Evolutionary conservation across 2,329 filamentous ascomycete genomes (phyloP), one percentile per base, ranked within the genome.

Genomic region (Aspergillus cejpii): DNA sequence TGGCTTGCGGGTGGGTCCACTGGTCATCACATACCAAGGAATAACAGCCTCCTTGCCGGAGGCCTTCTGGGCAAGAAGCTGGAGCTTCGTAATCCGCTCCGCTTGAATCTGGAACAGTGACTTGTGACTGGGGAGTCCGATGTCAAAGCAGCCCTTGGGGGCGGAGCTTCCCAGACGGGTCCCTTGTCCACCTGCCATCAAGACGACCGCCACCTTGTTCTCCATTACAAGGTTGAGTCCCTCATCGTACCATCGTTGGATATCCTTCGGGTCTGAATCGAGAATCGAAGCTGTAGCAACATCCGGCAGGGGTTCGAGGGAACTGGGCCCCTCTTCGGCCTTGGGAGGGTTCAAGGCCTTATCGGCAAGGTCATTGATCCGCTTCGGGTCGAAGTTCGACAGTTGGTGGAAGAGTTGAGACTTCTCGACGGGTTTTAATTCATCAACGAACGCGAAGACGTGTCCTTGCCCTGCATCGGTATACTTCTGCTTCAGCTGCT

Each of bases 21-120:
- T 95, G 60, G 92, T 98, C 92, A 98, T 98, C 69, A 98, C 88
- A 72, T 98, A 98, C 92, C 92, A 98, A 10, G 92, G 92, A 33
- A 97, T 83, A 24, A 84, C 75, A 34, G 81, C 80, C 43, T 74
- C 74, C 51, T 69, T 67, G 46, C 78, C 78, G 43, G 79, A 74
- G 64, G 83, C 81, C 67, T 85, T 81, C 57, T 81, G 77, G 34
- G 91, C 90, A 53, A 97, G 74, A 59, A 82, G 72, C 72, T 97
- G 86, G 6, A 94, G 72, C 74, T 89, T 94, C 60, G 77, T 77
- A 63, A 98, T 97, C 43, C 92, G 79, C 79, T 98, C 90, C 36
- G 86, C 92, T 71, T 98, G 92, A 58, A 98, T 86, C 75, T 97
- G 90, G 78, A 98, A 98, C 48, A 98, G 79, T 12, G 89, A 89